Percentiles rank a stretch among this genome's conserved stretches.
Evolutionary conservation across 192 early-diverging fungal genomes (phyloP).

Genomic region (Umbelopsis isabellina): DNA sequence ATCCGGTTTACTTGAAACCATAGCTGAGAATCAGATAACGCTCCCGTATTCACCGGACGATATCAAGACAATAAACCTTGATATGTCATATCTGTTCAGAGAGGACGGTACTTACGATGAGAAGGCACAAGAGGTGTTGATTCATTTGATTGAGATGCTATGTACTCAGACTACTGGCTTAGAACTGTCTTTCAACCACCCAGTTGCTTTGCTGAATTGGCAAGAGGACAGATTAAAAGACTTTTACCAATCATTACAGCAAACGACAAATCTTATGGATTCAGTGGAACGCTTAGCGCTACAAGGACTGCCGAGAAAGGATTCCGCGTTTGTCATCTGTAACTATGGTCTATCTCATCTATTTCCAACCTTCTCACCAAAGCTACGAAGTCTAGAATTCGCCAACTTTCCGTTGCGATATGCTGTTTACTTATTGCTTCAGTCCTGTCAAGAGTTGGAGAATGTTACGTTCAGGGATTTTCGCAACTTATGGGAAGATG

Average conservation of each 20-base stretch:
- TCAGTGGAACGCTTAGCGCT: conserved; percentile 4
- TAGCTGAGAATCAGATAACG: background rate
- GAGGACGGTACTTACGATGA: conserved; percentile 12
- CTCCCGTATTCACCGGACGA: background rate
- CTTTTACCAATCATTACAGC: conserved; percentile 2
- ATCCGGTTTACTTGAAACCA: background rate
- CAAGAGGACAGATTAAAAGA: conserved; percentile 5
- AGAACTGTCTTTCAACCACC: conserved; percentile 10
- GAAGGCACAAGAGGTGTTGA: background rate
- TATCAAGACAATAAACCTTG: conserved; percentile 8
- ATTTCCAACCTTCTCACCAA: conserved; percentile 15
- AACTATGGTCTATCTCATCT: conserved; percentile 4
- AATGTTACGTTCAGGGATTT: conserved; percentile 12
- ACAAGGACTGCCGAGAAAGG: conserved; percentile 7
- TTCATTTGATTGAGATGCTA: conserved; percentile 10
- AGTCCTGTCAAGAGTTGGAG: background rate
- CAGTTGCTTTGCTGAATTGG: background rate
- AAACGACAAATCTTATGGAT: background rate
- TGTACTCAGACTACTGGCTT: conserved; percentile 11
- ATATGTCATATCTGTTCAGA: conserved; percentile 13
- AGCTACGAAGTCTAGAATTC: conserved; percentile 1
- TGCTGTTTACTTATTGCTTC: conserved; percentile 12
- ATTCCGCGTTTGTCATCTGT: conserved; percentile 9
- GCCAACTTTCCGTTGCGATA: conserved; percentile 11
- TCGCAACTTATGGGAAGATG: conserved; percentile 15